phyloP scores from a whole-genome alignment of 768 basidiomycete genomes.

The Lactarius tabidus region DNA sequence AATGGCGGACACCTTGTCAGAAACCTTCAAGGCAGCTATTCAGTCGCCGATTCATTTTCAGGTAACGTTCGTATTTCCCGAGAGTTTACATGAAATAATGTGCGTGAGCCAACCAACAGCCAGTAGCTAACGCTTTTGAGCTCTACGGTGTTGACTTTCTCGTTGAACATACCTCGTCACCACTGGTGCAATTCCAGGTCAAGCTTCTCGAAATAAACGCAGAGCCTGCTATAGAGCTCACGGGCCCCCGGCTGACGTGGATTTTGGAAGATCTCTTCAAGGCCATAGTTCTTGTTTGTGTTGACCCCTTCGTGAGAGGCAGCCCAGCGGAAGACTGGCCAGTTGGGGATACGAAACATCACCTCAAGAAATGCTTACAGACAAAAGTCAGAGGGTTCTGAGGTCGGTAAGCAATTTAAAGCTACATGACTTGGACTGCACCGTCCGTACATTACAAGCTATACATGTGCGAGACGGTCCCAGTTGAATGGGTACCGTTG shows the following conservation, averaged over 20 bases:
- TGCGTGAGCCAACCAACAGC: conserved; percentile 39
- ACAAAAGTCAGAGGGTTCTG: conserved; percentile 40
- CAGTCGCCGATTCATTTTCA: conserved; percentile 84
- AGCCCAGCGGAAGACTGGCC: conserved; percentile 36
- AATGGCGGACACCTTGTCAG: conserved; percentile 62
- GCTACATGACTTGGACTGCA: conserved; percentile 7
- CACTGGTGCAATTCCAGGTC: conserved; percentile 40
- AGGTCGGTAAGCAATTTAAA: conserved; percentile 7
- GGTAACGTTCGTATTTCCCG: conserved; percentile 38
- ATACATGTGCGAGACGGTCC: conserved; percentile 13
- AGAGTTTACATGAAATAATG: neutral
- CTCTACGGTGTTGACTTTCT: conserved; percentile 94
- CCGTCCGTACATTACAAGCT: conserved; percentile 15
- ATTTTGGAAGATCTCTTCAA: conserved; percentile 78
- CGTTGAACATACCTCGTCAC: conserved; percentile 43
- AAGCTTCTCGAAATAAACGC: conserved; percentile 90
- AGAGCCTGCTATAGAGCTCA: conserved; percentile 93
- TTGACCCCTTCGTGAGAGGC: conserved; percentile 58
- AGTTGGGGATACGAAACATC: conserved; percentile 48
- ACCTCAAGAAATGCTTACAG: conserved; percentile 68
- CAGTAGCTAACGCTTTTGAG: conserved; percentile 89
- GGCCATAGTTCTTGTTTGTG: conserved; percentile 60
- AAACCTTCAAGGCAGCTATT: conserved; percentile 82
- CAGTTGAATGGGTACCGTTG: conserved; percentile 24
- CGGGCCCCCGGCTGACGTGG: conserved; percentile 77